A percentile compares a stretch with the other conserved stretches of the same genome.
These are phyloP conservation scores for Mycosarcoma maydis DNA, from an alignment of 1,284 basidiomycete species.

Conservation along the genomic window DNA sequence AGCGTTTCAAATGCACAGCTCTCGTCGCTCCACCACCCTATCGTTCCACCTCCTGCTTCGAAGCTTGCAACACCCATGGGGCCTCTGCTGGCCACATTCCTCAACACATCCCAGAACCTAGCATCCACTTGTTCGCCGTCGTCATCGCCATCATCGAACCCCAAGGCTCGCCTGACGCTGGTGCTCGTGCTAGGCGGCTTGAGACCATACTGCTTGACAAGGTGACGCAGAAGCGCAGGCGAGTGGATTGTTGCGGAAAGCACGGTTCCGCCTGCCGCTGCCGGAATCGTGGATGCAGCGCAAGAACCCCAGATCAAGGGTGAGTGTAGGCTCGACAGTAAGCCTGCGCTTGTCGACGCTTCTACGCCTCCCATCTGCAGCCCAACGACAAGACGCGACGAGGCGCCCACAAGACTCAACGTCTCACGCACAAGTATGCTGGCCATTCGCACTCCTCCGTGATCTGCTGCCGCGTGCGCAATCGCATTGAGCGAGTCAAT, in stretches of 20 bases:
- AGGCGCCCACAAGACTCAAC: conserved; percentile 15
- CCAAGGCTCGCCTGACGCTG: conserved; percentile 20
- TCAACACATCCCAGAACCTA: conserved; percentile 54
- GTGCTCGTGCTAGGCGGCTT: conserved; percentile 34
- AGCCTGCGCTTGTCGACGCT: conserved; percentile 7
- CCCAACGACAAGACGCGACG: conserved; percentile 46
- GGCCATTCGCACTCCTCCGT: conserved; percentile 11
- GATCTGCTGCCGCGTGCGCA: conserved; percentile 5
- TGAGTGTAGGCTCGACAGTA: conserved; percentile 40
- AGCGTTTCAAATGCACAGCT: conserved; percentile 24
- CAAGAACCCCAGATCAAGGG: conserved; percentile 39
- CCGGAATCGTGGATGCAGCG: not conserved
- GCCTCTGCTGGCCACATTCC: conserved; percentile 42
- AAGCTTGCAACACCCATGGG: conserved; percentile 38
- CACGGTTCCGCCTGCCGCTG: conserved; percentile 29
- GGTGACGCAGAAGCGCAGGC: conserved; percentile 37
- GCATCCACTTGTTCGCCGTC: conserved; percentile 30
- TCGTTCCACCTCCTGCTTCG: conserved; percentile 30
- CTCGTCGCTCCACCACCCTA: conserved; percentile 47
- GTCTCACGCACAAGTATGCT: conserved; percentile 26
- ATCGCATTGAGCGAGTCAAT: conserved; percentile 57
- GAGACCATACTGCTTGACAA: conserved; percentile 52
- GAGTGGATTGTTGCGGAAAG: conserved; percentile 34
- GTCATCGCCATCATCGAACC: conserved; percentile 14
- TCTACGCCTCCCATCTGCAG: conserved; percentile 33